A percentile compares a stretch with the other conserved stretches of the same genome.
These are phyloP conservation scores for Dichomitus squalens DNA, from an alignment of 1,284 basidiomycete genomes.

Conservation along the genomic window DNA sequence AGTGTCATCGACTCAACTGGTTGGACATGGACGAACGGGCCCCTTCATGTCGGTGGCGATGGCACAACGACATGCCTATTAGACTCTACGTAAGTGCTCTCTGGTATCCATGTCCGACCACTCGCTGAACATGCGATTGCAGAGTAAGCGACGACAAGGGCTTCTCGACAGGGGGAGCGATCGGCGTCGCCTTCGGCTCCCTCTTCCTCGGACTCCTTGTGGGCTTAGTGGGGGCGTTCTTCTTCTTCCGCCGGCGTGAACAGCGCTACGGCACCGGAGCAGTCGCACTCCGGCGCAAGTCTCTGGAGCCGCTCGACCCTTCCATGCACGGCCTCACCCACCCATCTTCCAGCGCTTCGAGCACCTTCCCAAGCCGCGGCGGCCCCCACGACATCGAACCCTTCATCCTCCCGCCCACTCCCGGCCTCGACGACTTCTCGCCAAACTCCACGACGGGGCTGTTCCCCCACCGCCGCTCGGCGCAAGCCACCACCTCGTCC, in stretches of 20 bases:
- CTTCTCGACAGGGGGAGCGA: slow-evolving; percentile 32
- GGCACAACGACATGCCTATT: slow-evolving; percentile 39
- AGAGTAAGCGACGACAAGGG: background rate
- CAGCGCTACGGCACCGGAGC: slow-evolving; percentile 7
- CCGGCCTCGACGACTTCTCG: background rate
- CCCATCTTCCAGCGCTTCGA: slow-evolving; percentile 4
- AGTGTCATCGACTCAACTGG: slow-evolving; percentile 54
- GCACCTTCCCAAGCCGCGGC: slow-evolving; percentile 1
- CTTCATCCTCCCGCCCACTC: background rate
- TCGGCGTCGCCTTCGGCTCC: slow-evolving; percentile 47
- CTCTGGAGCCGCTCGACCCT: slow-evolving; percentile 7
- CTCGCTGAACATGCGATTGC: background rate
- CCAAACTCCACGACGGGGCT: background rate
- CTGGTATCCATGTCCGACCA: too few species aligned
- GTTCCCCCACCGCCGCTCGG: background rate
- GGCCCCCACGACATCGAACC: slow-evolving; percentile 13
- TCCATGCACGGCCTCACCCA: slow-evolving; percentile 6
- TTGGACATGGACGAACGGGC: slow-evolving; percentile 55
- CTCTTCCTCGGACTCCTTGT: slow-evolving; percentile 43
- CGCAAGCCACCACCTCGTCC: background rate
- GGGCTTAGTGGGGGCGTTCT: slow-evolving; percentile 35
- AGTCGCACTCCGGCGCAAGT: slow-evolving; percentile 18
- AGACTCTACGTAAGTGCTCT: background rate
- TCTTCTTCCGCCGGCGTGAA: slow-evolving; percentile 34
- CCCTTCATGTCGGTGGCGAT: slow-evolving; percentile 49